phyloP scores from a whole-genome alignment of 1,284 basidiomycete species.

The Puccinia sorghi region DNA sequence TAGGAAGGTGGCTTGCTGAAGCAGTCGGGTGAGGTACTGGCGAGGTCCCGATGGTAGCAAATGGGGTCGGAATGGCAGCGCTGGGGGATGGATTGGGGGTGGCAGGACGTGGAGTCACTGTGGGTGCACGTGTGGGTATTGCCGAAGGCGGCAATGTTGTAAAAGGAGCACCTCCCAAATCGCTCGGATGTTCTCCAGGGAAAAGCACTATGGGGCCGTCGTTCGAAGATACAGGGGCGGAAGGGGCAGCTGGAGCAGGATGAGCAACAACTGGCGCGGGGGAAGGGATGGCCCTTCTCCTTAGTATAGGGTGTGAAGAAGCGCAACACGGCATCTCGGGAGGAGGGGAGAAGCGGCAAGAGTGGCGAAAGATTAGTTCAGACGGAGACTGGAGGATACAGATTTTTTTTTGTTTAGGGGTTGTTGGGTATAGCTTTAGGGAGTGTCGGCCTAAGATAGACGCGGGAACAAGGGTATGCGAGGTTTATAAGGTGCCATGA shows the following conservation, averaged over 20 bases:
- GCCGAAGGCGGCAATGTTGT: conserved; percentile 5
- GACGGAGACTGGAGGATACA: conserved; percentile 2
- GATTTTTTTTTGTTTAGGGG: conserved; percentile 18
- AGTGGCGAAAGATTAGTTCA: neutral
- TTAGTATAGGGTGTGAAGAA: neutral
- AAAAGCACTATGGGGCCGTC: conserved; percentile 7
- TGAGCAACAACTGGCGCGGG: conserved; percentile 6
- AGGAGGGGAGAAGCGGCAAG: neutral
- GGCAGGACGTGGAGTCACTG: neutral
- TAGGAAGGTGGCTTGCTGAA: neutral
- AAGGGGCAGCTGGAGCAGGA: neutral
- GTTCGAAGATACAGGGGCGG: neutral
- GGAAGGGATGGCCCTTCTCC: neutral
- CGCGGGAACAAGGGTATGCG: conserved; percentile 10
- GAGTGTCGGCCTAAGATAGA: neutral
- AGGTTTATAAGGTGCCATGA: conserved; percentile 16
- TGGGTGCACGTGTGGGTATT: neutral
- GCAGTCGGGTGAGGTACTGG: conserved; percentile 2
- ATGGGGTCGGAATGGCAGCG: neutral
- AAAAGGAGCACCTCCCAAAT: conserved; percentile 19
- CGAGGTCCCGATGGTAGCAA: conserved; percentile 5
- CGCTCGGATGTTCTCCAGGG: conserved; percentile 36
- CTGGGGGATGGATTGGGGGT: neutral
- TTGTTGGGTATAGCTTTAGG: neutral
- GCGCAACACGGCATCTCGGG: conserved; percentile 25